Percentiles rank a stretch among this genome's conserved stretches.
These are phyloP conservation scores for Orobanche coerulescens DNA, from an alignment of 257 asterid species.

Conservation along the genomic window DNA sequence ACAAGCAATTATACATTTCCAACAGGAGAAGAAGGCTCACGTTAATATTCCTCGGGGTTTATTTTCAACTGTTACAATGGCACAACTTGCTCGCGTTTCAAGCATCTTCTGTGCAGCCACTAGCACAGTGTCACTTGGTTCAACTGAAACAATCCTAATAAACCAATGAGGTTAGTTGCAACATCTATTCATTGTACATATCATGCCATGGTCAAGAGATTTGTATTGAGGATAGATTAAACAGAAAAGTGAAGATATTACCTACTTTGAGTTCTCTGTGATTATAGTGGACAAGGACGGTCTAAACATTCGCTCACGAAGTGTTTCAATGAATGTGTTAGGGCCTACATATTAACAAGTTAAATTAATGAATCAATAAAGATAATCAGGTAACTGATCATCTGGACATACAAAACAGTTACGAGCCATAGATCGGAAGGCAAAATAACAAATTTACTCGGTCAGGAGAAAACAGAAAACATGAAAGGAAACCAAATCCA, in stretches of 20 bases:
- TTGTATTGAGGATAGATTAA: slow-evolving; percentile 14
- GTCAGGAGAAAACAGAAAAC: slow-evolving; percentile 8
- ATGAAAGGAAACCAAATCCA: slow-evolving; percentile 17
- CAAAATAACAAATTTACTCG: not conserved
- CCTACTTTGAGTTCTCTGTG: slow-evolving; percentile 98
- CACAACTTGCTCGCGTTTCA: slow-evolving; percentile 59
- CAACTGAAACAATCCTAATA: slow-evolving; percentile 56
- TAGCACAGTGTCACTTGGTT: slow-evolving; percentile 77
- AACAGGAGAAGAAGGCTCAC: slow-evolving; percentile 32
- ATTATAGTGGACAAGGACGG: slow-evolving; percentile 91
- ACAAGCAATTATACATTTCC: slow-evolving; percentile 15
- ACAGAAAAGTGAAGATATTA: slow-evolving; percentile 53
- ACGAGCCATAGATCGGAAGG: not conserved
- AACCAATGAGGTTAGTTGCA: slow-evolving; percentile 16
- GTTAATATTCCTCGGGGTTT: slow-evolving; percentile 86
- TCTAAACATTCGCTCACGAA: slow-evolving; percentile 79
- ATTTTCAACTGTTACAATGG: slow-evolving; percentile 69
- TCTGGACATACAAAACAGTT: slow-evolving; percentile 1
- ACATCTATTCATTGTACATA: not conserved
- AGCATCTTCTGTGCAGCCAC: slow-evolving; percentile 80
- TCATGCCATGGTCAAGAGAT: slow-evolving; percentile 9
- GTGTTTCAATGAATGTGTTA: slow-evolving; percentile 80
- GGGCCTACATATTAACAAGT: slow-evolving; percentile 44
- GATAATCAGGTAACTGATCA: slow-evolving; percentile 14
- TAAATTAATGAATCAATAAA: slow-evolving; percentile 19